These are phyloP conservation scores for Penicillium nordicum DNA, from an alignment of 2,329 filamentous ascomycete genomes.

Conservation along the genomic window DNA sequence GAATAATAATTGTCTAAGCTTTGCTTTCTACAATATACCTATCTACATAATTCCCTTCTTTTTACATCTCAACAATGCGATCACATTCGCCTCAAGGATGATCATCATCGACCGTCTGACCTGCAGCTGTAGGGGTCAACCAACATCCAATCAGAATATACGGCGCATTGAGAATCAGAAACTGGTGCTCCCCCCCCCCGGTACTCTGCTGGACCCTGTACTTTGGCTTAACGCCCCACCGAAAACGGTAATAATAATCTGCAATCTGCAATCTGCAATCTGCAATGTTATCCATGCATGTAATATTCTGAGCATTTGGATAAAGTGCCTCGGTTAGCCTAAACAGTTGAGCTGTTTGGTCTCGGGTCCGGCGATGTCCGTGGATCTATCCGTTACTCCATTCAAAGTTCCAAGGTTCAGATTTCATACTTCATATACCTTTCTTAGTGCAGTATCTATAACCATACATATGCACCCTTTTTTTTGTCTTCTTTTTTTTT, in stretches of 20 bases:
- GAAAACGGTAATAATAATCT: neutral
- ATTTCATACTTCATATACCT: neutral
- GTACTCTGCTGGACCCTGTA: slow-evolving; percentile 4
- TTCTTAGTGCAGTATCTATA: neutral
- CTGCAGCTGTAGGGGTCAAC: neutral
- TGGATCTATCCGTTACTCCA: neutral
- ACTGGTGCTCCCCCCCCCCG: neutral
- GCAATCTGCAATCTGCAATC: neutral
- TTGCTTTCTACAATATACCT: neutral
- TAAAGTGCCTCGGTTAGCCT: neutral
- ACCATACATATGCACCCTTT: neutral
- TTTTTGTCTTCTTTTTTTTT: too few species aligned
- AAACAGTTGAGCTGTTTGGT: neutral
- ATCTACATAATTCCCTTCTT: neutral
- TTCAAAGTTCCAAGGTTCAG: neutral
- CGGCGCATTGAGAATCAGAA: neutral
- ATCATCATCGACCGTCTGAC: slow-evolving; percentile 7
- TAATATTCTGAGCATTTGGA: neutral
- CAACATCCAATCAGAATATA: neutral
- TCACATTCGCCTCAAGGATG: neutral
- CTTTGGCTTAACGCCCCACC: neutral
- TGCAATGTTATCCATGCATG: slow-evolving; percentile 2
- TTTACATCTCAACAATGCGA: neutral
- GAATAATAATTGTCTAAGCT: neutral
- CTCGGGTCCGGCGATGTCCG: neutral